Evolutionary conservation across 805 yeast species (phyloP).

Genomic region (Clavispora carvajalis): DNA sequence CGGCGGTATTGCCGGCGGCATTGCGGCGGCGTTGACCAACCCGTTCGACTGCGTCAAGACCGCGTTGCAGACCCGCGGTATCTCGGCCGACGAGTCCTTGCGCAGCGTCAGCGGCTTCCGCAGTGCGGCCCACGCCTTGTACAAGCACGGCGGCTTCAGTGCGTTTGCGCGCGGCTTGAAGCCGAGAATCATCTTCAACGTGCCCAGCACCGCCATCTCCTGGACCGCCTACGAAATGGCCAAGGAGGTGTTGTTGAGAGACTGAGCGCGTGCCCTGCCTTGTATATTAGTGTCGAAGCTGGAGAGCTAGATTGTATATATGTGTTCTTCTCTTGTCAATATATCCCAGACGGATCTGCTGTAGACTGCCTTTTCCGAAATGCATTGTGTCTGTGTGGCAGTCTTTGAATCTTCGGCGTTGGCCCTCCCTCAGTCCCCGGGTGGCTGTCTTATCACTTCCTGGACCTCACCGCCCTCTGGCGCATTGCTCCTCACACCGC

Average conservation of each 20-base stretch:
- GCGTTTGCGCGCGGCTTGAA: slow-evolving; percentile 83
- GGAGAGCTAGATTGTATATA: slow-evolving; percentile 1
- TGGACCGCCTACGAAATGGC: slow-evolving; percentile 99
- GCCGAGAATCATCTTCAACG: slow-evolving; percentile 88
- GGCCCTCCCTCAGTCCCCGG: too few relatives aligned
- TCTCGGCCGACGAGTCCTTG: slow-evolving; percentile 42
- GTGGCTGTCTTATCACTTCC: too few relatives aligned
- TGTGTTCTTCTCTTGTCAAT: not conserved
- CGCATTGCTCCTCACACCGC: too few relatives aligned
- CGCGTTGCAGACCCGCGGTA: slow-evolving; percentile 75
- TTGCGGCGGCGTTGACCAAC: slow-evolving; percentile 91
- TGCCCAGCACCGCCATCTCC: slow-evolving; percentile 93
- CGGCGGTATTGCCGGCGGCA: slow-evolving; percentile 92
- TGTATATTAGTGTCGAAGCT: slow-evolving; percentile 1
- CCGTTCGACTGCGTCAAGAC: slow-evolving; percentile 95
- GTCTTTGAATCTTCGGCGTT: too few relatives aligned
- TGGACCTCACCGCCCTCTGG: too few relatives aligned
- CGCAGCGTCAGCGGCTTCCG: slow-evolving; percentile 59
- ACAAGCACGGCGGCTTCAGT: slow-evolving; percentile 48
- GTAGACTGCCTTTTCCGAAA: too few relatives aligned
- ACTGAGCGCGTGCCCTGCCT: slow-evolving; percentile 3
- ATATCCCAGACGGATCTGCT: not conserved
- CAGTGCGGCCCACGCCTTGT: slow-evolving; percentile 68
- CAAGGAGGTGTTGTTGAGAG: slow-evolving; percentile 53
- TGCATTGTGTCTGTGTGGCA: too few relatives aligned